Evolutionary conservation across 495 filamentous ascomycete species (phyloP).

Genomic region (Daldinia concentrica): DNA sequence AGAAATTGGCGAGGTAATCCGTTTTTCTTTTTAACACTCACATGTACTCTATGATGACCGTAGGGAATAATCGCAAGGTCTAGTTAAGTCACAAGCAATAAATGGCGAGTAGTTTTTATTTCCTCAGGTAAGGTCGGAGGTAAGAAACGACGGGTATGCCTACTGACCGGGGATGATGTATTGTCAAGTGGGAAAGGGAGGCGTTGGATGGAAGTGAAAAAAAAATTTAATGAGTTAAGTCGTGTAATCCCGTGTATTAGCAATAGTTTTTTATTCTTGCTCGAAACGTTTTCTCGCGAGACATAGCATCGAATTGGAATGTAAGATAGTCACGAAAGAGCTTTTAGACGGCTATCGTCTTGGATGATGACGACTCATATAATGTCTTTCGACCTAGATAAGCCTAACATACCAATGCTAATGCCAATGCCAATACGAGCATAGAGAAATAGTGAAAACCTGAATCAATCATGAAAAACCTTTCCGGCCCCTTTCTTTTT

Average conservation of each 20-base stretch:
- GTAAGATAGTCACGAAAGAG: constrained; percentile 35
- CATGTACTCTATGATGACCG: constrained; percentile 44
- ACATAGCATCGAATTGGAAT: constrained; percentile 25
- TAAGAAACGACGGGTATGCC: constrained; percentile 60
- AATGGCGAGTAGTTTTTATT: constrained; percentile 27
- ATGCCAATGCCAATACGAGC: neutral
- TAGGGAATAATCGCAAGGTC: constrained; percentile 36
- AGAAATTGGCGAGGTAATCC: constrained; percentile 45
- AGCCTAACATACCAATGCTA: neutral
- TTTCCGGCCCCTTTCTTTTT: constrained; percentile 12
- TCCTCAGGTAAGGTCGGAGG: constrained; percentile 73
- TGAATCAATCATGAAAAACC: neutral
- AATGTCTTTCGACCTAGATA: neutral
- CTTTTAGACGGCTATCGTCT: neutral
- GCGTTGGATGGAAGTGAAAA: constrained; percentile 10
- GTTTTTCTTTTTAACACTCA: constrained; percentile 18
- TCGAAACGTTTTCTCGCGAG: constrained; percentile 13
- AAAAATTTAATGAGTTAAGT: constrained; percentile 13
- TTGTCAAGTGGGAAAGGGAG: constrained; percentile 20
- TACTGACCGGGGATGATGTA: constrained; percentile 45
- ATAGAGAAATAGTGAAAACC: constrained; percentile 15
- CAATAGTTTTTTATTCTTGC: constrained; percentile 12
- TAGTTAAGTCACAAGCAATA: constrained; percentile 34
- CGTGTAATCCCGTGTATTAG: constrained; percentile 17
- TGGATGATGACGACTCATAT: neutral